These are phyloP conservation scores for Ceratobasidium theobromae DNA, from an alignment of 1,284 basidiomycete genomes.

Conservation along the genomic window DNA sequence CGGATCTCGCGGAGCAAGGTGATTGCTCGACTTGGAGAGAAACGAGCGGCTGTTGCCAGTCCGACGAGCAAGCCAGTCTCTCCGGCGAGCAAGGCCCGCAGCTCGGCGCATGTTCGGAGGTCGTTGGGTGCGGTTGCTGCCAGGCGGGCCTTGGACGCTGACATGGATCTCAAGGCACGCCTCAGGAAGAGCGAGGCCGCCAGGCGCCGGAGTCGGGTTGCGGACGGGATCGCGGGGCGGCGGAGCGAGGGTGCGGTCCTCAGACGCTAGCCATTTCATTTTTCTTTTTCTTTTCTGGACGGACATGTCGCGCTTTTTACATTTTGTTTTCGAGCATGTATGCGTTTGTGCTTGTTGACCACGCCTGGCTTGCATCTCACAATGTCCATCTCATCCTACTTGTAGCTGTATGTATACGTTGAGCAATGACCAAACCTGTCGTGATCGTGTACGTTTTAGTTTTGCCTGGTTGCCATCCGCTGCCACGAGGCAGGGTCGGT, in stretches of 20 bases:
- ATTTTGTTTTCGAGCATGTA: neutral
- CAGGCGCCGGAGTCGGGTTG: slow-evolving; percentile 8
- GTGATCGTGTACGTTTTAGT: too few relatives aligned
- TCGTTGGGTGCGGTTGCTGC: slow-evolving; percentile 17
- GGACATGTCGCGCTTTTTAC: neutral
- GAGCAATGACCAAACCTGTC: too few relatives aligned
- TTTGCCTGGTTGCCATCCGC: neutral
- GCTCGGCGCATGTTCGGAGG: slow-evolving; percentile 17
- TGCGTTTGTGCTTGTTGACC: slow-evolving; percentile 4
- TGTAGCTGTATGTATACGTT: slow-evolving; percentile 27
- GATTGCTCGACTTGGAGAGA: slow-evolving; percentile 70
- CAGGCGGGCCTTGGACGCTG: slow-evolving; percentile 17
- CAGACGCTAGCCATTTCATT: neutral
- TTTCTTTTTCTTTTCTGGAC: too few relatives aligned
- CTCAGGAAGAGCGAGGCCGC: slow-evolving; percentile 29
- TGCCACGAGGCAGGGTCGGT: neutral
- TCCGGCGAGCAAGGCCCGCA: slow-evolving; percentile 21
- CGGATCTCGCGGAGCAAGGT: slow-evolving; percentile 76
- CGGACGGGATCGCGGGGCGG: neutral
- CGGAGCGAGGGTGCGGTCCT: slow-evolving; percentile 27
- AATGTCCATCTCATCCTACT: neutral
- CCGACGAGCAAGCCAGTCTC: neutral
- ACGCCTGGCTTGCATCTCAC: neutral
- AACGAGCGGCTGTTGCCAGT: slow-evolving; percentile 51
- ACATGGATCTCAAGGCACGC: slow-evolving; percentile 5